Conservation (phyloP, 768 basidiomycete genomes). For the Leccinum fibrillosum region DNA sequence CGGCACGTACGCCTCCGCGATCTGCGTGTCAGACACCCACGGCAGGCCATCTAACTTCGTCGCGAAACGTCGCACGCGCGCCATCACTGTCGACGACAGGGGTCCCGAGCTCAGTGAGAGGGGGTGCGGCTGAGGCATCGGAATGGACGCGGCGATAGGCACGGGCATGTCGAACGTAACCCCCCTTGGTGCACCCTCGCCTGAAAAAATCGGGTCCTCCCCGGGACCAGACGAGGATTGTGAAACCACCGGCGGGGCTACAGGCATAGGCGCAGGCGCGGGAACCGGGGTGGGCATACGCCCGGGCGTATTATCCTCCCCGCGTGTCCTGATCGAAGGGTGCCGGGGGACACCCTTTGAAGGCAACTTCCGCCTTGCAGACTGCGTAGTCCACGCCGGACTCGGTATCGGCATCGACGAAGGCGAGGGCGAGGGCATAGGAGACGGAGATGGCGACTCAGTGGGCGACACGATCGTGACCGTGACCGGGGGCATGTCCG, state of each 20-base stretch:
- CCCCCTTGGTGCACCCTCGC: not conserved
- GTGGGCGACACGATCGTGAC: slow-evolving; percentile 21
- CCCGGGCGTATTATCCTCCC: not conserved
- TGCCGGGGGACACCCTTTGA: not conserved
- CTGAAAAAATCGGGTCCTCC: not conserved
- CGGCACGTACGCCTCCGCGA: slow-evolving; percentile 45
- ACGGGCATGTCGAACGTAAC: not conserved
- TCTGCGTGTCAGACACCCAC: slow-evolving; percentile 41
- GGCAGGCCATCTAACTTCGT: slow-evolving; percentile 38
- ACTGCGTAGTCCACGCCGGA: slow-evolving; percentile 1
- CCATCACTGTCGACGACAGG: slow-evolving; percentile 25
- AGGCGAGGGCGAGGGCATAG: not conserved
- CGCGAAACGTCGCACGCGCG: slow-evolving; percentile 36
- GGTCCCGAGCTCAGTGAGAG: not conserved
- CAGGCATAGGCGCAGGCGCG: not conserved
- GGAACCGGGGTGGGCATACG: not conserved
- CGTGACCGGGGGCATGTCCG: not conserved
- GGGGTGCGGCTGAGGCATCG: not conserved
- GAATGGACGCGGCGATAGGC: not conserved
- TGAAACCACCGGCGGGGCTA: not conserved
- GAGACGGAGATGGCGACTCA: slow-evolving; percentile 6
- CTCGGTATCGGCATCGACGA: not conserved
- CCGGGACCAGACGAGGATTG: not conserved
- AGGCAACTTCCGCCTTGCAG: not conserved
- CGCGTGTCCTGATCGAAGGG: not conserved